Percentiles rank a stretch among this genome's conserved stretches.
phyloP scores from a whole-genome alignment of 352 stramenopile genomes.

The Pythium sp. region DNA sequence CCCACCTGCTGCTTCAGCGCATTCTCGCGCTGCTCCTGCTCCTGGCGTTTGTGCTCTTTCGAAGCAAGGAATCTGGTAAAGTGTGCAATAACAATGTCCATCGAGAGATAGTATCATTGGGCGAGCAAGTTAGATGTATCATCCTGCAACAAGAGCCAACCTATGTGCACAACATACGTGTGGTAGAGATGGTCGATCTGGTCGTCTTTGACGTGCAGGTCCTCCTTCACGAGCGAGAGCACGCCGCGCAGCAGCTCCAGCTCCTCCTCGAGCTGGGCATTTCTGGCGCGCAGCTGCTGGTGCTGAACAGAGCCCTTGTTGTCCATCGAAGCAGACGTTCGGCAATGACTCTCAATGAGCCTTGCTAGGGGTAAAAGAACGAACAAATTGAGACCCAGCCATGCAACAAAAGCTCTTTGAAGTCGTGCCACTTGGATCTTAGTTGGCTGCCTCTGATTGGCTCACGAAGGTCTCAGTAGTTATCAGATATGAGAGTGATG shows the following conservation, averaged over 20 bases:
- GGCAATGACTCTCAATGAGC: neutral
- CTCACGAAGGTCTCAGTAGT: neutral
- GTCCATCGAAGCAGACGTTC: neutral
- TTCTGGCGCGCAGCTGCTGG: slow-evolving; percentile 1
- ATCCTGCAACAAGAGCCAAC: neutral
- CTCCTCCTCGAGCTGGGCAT: slow-evolving; percentile 23
- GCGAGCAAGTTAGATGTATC: neutral
- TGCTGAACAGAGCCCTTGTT: neutral
- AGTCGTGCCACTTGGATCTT: neutral
- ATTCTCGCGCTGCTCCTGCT: slow-evolving; percentile 22
- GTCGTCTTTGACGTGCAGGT: slow-evolving; percentile 34
- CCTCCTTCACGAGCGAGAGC: slow-evolving; percentile 28
- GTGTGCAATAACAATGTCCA: too few relatives aligned
- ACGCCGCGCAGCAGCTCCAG: slow-evolving; percentile 28
- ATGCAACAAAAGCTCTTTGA: neutral
- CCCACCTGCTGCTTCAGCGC: slow-evolving; percentile 17
- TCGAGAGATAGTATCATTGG: too few relatives aligned
- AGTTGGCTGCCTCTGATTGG: slow-evolving; percentile 4
- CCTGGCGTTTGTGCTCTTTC: slow-evolving; percentile 22
- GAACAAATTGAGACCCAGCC: neutral
- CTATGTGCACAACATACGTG: slow-evolving; percentile 13
- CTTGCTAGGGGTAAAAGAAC: too few relatives aligned
- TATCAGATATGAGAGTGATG: neutral
- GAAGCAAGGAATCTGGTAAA: slow-evolving; percentile 19
- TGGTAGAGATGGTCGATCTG: slow-evolving; percentile 33